Evolutionary conservation across 768 basidiomycete genomes (phyloP), one percentile per base, ranked within the genome.

Genomic region (Serendipita sp.): DNA sequence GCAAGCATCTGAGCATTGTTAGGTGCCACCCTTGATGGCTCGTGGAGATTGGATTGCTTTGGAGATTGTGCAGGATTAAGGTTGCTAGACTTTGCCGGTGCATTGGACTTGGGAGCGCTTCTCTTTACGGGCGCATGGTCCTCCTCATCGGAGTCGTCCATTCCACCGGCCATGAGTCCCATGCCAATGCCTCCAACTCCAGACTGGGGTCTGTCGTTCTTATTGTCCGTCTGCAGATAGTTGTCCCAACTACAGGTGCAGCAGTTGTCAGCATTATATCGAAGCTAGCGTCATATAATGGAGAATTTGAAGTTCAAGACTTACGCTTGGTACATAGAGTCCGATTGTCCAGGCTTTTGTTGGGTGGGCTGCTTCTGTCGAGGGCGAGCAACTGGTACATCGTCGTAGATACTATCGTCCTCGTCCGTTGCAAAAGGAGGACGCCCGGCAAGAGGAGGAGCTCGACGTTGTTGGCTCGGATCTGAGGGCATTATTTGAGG

Each of bases 381-480:
- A 64, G 66, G 68, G 68, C 75, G 75, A 0, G 76, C 76, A 28
- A 75, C 74, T 60, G 74, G 74, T 36, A 76, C 74, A 15, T 78
- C 73, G 67, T 82, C 77, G 71, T 83, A 87, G 68, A 79, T 74
- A 28, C 80, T 78, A 72, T 85, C 83, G 3, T 82, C 82, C 69
- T 85, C 80, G 74, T 88, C 82, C 44, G 84, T 85, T 52, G 83
- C 85, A 71, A 80, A 86, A 32, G 84, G 84, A 11, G 84, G 84
- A 73, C 76, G 78, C 66, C 83, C 81, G 72, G 83, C 83, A 66
- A 83, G 76, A 64, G 83, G 77, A 28, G 80, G 67, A 32, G 1
- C 56, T 60, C 56, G 3, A 35, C 56, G 56, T 60, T 60, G 56
- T 51, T 51, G 48, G 16, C 1, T 51, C 30, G 48, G n/a, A 52